Conservation (phyloP, 2,329 filamentous ascomycete genomes). For the Thelonectria rubi region DNA sequence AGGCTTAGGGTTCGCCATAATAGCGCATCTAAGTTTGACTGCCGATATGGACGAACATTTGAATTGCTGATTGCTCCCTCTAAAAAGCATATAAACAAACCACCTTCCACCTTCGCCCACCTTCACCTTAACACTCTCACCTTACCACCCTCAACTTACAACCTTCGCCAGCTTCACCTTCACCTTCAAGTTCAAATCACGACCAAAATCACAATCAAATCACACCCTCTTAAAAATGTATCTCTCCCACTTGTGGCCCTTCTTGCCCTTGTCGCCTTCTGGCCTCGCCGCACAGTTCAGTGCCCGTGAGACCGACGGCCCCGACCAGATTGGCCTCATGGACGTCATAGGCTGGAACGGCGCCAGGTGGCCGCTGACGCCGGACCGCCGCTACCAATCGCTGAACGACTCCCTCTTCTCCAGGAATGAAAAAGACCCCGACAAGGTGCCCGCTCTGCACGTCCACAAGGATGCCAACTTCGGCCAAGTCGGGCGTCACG, state of each 20-base stretch:
- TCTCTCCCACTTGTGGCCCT: neutral
- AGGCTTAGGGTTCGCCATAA: no score
- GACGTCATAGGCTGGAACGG: neutral
- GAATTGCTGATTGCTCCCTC: no score
- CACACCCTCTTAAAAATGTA: neutral
- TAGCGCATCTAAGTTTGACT: no score
- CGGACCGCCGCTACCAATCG: neutral
- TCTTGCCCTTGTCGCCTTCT: neutral
- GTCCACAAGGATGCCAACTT: conserved; percentile 7
- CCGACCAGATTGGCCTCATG: neutral
- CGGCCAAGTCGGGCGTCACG: neutral
- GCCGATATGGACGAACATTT: no score
- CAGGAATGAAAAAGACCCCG: neutral
- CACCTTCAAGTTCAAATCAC: no score
- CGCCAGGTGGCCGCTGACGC: no score
- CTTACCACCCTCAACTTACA: no score
- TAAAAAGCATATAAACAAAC: no score
- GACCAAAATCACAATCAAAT: neutral
- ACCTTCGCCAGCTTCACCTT: no score
- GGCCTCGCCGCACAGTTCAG: neutral
- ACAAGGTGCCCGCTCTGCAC: conserved; percentile 1
- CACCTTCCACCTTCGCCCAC: no score
- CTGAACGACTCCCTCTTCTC: conserved; percentile 6
- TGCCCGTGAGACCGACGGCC: neutral
- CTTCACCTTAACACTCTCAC: no score